Evolutionary conservation across 306 rosid genomes (phyloP), one percentile per base, ranked within the genome.

Genomic region (Medicago lupulina): DNA sequence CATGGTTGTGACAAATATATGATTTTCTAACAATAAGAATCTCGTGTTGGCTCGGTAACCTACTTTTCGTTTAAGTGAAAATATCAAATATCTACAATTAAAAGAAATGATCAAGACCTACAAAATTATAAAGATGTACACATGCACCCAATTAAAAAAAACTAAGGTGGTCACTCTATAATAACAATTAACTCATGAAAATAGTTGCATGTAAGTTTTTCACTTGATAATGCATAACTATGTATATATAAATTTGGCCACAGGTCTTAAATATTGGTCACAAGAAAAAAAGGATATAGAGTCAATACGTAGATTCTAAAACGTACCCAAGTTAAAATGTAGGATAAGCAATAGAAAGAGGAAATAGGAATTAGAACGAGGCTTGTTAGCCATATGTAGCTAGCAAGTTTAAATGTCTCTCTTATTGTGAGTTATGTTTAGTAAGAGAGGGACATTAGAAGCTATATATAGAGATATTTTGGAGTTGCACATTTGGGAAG

Each of bases 321-420:
- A 21, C 70, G 16, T 85, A 91, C 97, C 91, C 7, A 75, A 72
- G 61, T 75, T 18, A 9, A 78, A 86, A 49, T 74, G 90, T 9
- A 74, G 53, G 76, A 85, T 77, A 47, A 86, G 61, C 28, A 88
- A 41, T 5, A 84, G 60, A 43, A 86, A 41, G 63, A 81, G 47
- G 81, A 78, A 82, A 78, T 34, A 67, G 1, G 69, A 39, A 68
- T 15, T 18, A 64, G 50, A 69, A 62, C 38, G 34, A 60, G 43
- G 77, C 47, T 74, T 41, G 67, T 73, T 31, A 53, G 89, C 85
- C 90, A 87, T 88, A 70, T 14, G 25, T 23, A 61, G 18, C 43
- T 23, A 61, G 18, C 43, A 61, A 61, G 50, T 10, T 65, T 46
- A 50, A 50, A 16, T 70, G 62, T 50, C 7, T 13, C 12, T 60